Conservation (phyloP, 2,329 filamentous ascomycete genomes). For the Aspergillus sp. region DNA sequence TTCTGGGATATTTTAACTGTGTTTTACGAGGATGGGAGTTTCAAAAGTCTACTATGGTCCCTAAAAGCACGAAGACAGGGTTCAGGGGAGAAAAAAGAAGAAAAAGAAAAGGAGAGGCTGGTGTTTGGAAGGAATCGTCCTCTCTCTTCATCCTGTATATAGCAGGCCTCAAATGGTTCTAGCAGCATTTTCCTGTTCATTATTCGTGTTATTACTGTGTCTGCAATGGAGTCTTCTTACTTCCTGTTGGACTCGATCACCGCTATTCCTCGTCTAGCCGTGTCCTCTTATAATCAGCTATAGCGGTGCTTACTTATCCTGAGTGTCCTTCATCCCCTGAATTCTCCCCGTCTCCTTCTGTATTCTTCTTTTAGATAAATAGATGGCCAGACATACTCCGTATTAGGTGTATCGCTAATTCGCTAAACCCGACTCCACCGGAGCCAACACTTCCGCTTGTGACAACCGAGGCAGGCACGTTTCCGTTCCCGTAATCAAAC, state of each 20-base stretch:
- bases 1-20: conserved; percentile 19
- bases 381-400: too few relatives aligned
- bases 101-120: conserved; percentile 10
- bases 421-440: neutral
- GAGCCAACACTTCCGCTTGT: neutral
- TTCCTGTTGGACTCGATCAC: too few relatives aligned
- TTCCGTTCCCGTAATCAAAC: neutral
- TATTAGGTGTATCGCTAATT: too few relatives aligned
- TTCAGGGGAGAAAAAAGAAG: neutral
- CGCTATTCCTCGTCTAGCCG: too few relatives aligned
- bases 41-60: conserved; percentile 23
- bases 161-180: conserved; percentile 11
- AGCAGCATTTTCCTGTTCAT: neutral
- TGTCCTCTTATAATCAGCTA: too few relatives aligned
- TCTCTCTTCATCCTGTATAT: conserved; percentile 24
- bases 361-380: too few relatives aligned
- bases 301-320: too few relatives aligned
- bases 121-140: conserved; percentile 21
- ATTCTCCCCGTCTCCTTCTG: too few relatives aligned
- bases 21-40: conserved; percentile 12
- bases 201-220: neutral
- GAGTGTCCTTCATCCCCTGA: too few relatives aligned
- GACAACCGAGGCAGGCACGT: conserved; percentile 4
- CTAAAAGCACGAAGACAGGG: conserved; percentile 7
- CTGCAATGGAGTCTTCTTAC: too few relatives aligned